Evolutionary conservation across 805 yeast species (phyloP).

Genomic region (Saccharomyces kudriavzevii): DNA sequence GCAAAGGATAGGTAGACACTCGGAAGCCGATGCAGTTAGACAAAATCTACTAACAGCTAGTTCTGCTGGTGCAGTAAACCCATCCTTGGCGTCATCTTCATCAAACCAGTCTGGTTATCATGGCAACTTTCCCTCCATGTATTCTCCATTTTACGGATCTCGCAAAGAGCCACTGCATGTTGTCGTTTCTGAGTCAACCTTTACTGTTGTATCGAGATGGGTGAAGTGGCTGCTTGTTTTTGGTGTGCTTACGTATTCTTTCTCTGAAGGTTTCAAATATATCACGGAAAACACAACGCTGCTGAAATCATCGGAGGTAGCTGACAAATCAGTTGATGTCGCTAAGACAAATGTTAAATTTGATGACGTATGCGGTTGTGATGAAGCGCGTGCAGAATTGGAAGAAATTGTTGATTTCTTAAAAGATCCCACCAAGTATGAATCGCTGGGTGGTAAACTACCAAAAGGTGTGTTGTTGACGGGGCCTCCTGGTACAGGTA

Average conservation of each 20-base stretch:
- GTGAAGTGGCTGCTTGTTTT: slow-evolving; percentile 80
- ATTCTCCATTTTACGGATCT: slow-evolving; percentile 43
- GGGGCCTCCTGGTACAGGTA: slow-evolving; percentile 99
- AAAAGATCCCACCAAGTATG: slow-evolving; percentile 91
- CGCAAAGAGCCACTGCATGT: slow-evolving; percentile 86
- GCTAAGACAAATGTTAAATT: slow-evolving; percentile 80
- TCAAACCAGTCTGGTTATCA: slow-evolving; percentile 17
- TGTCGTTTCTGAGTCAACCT: slow-evolving; percentile 77
- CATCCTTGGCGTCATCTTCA: slow-evolving; percentile 24
- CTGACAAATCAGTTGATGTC: slow-evolving; percentile 75
- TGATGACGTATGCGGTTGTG: slow-evolving; percentile 93
- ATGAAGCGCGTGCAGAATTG: slow-evolving; percentile 94
- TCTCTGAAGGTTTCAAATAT: slow-evolving; percentile 68
- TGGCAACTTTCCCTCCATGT: slow-evolving; percentile 23
- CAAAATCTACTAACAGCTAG: slow-evolving; percentile 36
- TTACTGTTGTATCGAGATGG: slow-evolving; percentile 76
- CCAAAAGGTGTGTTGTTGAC: slow-evolving; percentile 95
- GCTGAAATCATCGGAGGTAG: slow-evolving; percentile 61
- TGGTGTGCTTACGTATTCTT: slow-evolving; percentile 72
- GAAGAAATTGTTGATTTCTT: slow-evolving; percentile 97
- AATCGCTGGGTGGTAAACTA: slow-evolving; percentile 92
- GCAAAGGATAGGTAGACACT: slow-evolving; percentile 63
- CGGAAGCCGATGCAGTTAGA: slow-evolving; percentile 66
- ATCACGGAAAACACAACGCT: slow-evolving; percentile 65
- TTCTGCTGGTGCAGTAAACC: slow-evolving; percentile 29